Conservation (phyloP, 495 filamentous ascomycete genomes). For the Penicillium odoratum region DNA sequence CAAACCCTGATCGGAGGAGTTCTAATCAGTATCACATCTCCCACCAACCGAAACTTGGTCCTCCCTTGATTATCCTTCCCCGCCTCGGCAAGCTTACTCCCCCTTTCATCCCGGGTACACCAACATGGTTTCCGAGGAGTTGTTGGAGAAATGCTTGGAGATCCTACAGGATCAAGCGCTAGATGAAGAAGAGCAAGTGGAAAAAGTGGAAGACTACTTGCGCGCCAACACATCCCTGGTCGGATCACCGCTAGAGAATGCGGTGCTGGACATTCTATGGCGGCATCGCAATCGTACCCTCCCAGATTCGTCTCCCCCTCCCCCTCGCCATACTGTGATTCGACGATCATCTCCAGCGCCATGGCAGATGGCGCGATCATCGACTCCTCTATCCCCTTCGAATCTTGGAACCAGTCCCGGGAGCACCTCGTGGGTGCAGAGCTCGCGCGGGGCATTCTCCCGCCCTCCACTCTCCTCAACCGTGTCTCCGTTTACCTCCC, state of each 20-base stretch:
- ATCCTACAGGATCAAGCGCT: slow-evolving; percentile 78
- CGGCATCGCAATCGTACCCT: slow-evolving; percentile 75
- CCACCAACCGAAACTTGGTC: neutral
- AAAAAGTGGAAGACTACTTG: slow-evolving; percentile 85
- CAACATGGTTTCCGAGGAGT: slow-evolving; percentile 84
- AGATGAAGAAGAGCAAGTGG: slow-evolving; percentile 94
- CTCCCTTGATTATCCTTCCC: slow-evolving; percentile 1
- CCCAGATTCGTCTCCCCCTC: slow-evolving; percentile 76
- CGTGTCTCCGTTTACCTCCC: slow-evolving; percentile 87
- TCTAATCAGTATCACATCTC: neutral
- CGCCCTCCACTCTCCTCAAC: slow-evolving; percentile 55
- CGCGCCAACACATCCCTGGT: slow-evolving; percentile 73
- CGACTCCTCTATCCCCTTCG: slow-evolving; percentile 73
- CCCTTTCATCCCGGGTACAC: slow-evolving; percentile 9
- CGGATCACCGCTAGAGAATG: slow-evolving; percentile 83
- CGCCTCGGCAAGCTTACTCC: slow-evolving; percentile 5
- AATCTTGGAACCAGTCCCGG: slow-evolving; percentile 76
- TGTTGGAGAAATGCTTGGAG: slow-evolving; percentile 87
- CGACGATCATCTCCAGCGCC: slow-evolving; percentile 88
- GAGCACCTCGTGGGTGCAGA: slow-evolving; percentile 74
- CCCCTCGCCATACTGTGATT: slow-evolving; percentile 83
- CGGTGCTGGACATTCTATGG: slow-evolving; percentile 90
- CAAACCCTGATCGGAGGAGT: neutral
- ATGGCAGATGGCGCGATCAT: slow-evolving; percentile 76
- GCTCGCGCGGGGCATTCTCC: slow-evolving; percentile 65